These are phyloP conservation scores for Odontarrhena argentea DNA, from an alignment of 345 rosid species.

Conservation along the genomic window DNA sequence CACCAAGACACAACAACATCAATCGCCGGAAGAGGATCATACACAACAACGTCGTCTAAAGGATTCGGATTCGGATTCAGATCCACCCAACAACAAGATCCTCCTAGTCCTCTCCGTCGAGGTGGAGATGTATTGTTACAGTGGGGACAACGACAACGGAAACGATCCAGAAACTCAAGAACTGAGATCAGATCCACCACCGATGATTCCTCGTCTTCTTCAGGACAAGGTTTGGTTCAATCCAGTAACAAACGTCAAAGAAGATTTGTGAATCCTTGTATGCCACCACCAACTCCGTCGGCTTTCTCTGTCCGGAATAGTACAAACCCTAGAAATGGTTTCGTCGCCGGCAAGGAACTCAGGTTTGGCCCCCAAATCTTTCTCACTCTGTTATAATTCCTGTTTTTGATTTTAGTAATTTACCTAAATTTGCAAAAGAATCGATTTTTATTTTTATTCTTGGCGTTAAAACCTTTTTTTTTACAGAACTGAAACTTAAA, in stretches of 20 bases:
- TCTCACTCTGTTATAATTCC: constrained; percentile 13
- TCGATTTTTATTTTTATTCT: neutral
- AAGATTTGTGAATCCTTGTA: constrained; percentile 38
- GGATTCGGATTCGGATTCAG: constrained; percentile 38
- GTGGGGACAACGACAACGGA: constrained; percentile 74
- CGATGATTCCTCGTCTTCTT: constrained; percentile 58
- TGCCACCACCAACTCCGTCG: constrained; percentile 48
- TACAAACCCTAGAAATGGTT: constrained; percentile 44
- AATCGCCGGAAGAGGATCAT: constrained; percentile 42
- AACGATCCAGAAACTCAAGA: constrained; percentile 61
- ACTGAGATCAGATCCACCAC: constrained; percentile 40
- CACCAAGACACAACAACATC: constrained; percentile 34
- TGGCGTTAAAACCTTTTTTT: neutral
- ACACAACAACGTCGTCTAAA: constrained; percentile 29
- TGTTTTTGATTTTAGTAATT: constrained; percentile 16
- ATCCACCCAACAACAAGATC: constrained; percentile 32
- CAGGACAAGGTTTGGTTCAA: constrained; percentile 47
- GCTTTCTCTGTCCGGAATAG: constrained; percentile 25
- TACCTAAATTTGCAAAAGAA: constrained; percentile 4
- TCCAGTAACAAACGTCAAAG: constrained; percentile 36
- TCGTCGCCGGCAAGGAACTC: constrained; percentile 42
- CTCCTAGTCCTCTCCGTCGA: constrained; percentile 34
- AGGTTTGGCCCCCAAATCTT: constrained; percentile 42
- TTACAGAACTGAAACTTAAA: constrained; percentile 15
- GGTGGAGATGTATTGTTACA: constrained; percentile 59